A percentile compares a stretch with the other conserved stretches of the same genome.
Conservation (phyloP, 352 stramenopile species). For the Achlya hypogyna region DNA sequence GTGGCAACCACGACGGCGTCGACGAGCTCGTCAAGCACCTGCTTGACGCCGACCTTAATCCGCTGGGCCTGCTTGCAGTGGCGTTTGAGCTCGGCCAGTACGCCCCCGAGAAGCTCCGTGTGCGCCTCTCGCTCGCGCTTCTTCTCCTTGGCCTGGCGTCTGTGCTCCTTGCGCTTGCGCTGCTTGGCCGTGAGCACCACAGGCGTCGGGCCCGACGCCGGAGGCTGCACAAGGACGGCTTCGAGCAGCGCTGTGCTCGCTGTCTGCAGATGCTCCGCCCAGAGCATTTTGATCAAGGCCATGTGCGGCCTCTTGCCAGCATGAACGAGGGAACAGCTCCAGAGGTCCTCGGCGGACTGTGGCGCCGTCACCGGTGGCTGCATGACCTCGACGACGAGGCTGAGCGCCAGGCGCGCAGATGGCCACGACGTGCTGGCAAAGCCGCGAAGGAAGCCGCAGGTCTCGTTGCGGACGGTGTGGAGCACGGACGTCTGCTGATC, state of each 20-base stretch:
- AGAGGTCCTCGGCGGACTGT: not conserved
- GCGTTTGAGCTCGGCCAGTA: slow-evolving; percentile 35
- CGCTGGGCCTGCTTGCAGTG: slow-evolving; percentile 28
- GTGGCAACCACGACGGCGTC: not conserved
- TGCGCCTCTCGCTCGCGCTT: slow-evolving; percentile 24
- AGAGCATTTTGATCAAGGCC: slow-evolving; percentile 47
- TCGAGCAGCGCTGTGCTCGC: slow-evolving; percentile 58
- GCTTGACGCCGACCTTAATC: slow-evolving; percentile 32
- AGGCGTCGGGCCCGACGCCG: not conserved
- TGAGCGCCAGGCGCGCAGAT: not conserved
- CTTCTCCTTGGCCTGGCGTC: slow-evolving; percentile 33
- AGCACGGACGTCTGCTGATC: slow-evolving; percentile 10
- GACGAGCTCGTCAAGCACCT: slow-evolving; percentile 21
- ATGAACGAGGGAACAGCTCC: slow-evolving; percentile 3
- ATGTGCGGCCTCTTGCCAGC: slow-evolving; percentile 32
- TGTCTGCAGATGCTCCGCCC: slow-evolving; percentile 64
- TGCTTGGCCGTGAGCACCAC: slow-evolving; percentile 43
- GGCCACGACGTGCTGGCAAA: not conserved
- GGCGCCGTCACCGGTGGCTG: not conserved
- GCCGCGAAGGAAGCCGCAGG: slow-evolving; percentile 15
- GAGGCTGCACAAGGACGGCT: not conserved
- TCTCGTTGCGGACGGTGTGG: not conserved
- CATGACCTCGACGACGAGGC: slow-evolving; percentile 17
- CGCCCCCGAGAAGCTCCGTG: slow-evolving; percentile 29
- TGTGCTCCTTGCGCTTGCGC: slow-evolving; percentile 58